Evolutionary conservation across 495 filamentous ascomycete species (phyloP), one percentile per base, ranked within the genome.

Genomic region (Penicillium angulare): DNA sequence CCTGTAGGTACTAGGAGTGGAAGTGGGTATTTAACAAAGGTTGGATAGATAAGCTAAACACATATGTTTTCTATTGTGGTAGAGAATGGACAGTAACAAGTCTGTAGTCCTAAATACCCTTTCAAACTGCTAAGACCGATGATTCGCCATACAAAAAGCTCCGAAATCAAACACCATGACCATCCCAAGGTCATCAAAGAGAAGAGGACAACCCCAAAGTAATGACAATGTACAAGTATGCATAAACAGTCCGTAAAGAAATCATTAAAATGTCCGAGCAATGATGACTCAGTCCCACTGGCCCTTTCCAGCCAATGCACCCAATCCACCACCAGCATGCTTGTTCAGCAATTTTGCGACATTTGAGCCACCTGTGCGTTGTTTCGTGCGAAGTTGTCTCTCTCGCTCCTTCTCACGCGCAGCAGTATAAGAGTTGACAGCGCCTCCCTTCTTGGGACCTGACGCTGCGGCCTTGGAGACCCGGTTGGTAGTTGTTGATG

Each of bases 371-470:
- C 66, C 59, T 31, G 49, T 46, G 63, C 80, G 76, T 55, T 76
- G 61, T 66, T 76, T 63, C 38, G 66, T 52, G 66, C 85, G 47
- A 60, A 87, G 53, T 43, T 69, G 65, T 21, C 76, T 83, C 72
- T 84, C 87, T 51, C 80, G 80, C 70, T 86, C 81, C 51, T 74
- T 78, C 65, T 85, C 87, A 64, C 85, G 83, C 41, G 86, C 92
- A 38, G 90, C 79, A 3, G 88, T 83, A 61, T 92, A 87, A 52
- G 87, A 95, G 59, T 92, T 91, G 26, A 96, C 82, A 29, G 85
- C 83, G 22, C 62, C 59, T 20, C 82, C 86, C 74, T 86, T 89
- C 73, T 88, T 91, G 9, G 82, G 77, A 46, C 82, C 81, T 7
- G 73, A 71, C 17, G 72, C 60, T 35, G 71, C 68, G 61, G 52